phyloP scores from a whole-genome alignment of 805 yeast genomes.

The Metschnikowia arizonensis region DNA sequence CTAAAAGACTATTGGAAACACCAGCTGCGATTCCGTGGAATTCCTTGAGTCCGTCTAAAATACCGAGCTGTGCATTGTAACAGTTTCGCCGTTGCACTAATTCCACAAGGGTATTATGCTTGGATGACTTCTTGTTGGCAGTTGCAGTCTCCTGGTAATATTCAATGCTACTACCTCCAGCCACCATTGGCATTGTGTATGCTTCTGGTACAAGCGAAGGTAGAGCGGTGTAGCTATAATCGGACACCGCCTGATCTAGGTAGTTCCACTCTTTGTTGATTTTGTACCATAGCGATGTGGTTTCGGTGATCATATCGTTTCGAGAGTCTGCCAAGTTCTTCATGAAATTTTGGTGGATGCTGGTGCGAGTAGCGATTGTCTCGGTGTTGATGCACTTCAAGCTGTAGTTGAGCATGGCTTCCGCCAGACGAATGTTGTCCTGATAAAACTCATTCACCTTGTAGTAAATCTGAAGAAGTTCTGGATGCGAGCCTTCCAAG shows the following conservation, averaged over 20 bases:
- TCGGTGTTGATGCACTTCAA: slow-evolving; percentile 74
- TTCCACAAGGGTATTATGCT: slow-evolving; percentile 35
- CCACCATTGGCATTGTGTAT: slow-evolving; percentile 12
- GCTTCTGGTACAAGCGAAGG: slow-evolving; percentile 23
- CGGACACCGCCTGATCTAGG: slow-evolving; percentile 62
- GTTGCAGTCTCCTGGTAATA: slow-evolving; percentile 19
- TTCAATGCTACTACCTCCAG: slow-evolving; percentile 18
- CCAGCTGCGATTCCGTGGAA: slow-evolving; percentile 83
- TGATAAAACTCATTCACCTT: slow-evolving; percentile 73
- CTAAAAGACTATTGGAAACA: slow-evolving; percentile 39
- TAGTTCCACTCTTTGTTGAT: slow-evolving; percentile 84
- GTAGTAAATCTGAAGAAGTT: slow-evolving; percentile 64
- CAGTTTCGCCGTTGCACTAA: slow-evolving; percentile 65
- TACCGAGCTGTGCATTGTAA: slow-evolving; percentile 63
- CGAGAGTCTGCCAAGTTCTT: slow-evolving; percentile 67
- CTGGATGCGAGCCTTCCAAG: slow-evolving; percentile 87
- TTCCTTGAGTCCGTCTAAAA: slow-evolving; percentile 60
- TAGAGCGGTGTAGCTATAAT: slow-evolving; percentile 45
- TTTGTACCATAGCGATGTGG: slow-evolving; percentile 87
- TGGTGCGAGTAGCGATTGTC: slow-evolving; percentile 72
- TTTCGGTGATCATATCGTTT: slow-evolving; percentile 57
- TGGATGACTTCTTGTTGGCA: slow-evolving; percentile 31
- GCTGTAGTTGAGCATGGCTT: slow-evolving; percentile 50
- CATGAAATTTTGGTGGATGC: slow-evolving; percentile 78
- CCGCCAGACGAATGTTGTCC: slow-evolving; percentile 51